Percentiles rank a stretch among this genome's conserved stretches.
Evolutionary conservation across 2,329 filamentous ascomycete genomes (phyloP).

Genomic region (Ascochyta koolunga): DNA sequence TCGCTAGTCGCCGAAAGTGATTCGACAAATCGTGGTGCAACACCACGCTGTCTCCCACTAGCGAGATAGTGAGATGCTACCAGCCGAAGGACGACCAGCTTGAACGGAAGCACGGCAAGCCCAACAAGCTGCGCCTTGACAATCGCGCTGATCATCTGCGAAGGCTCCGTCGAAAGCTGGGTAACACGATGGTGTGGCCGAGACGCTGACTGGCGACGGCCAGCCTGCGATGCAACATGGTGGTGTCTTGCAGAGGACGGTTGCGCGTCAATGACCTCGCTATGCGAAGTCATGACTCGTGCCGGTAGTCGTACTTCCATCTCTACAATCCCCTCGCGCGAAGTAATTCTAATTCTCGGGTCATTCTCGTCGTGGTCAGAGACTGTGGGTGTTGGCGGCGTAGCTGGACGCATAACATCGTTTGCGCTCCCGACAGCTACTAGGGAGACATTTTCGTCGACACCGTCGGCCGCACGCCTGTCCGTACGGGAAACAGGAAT

Average conservation of each 20-base stretch:
- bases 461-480: conserved; percentile 1
- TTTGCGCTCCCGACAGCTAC: conserved; percentile 18
- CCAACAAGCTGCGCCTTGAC: conserved; percentile 41
- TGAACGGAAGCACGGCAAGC: conserved; percentile 40
- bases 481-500: conserved; percentile 24
- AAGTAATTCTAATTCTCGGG: conserved; percentile 48
- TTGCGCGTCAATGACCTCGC: conserved; percentile 26
- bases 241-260: conserved; percentile 12
- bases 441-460: conserved; percentile 10
- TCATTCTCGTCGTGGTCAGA: conserved; percentile 40
- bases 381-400: conserved; percentile 34
- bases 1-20: conserved; percentile 14
- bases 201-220: conserved; percentile 5
- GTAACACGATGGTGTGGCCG: conserved; percentile 41
- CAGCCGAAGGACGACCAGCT: conserved; percentile 36
- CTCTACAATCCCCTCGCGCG: conserved; percentile 46
- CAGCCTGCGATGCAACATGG: conserved; percentile 10
- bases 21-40: conserved; percentile 14
- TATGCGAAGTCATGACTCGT: conserved; percentile 39
- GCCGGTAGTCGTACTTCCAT: conserved; percentile 48
- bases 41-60: conserved; percentile 3
- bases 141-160: conserved; percentile 41
- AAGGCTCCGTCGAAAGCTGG: conserved; percentile 42
- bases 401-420: conserved; percentile 25
- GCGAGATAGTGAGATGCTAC: conserved; percentile 41